phyloP scores from a whole-genome alignment of 331 rosid genomes.

The Quercus tomentella region DNA sequence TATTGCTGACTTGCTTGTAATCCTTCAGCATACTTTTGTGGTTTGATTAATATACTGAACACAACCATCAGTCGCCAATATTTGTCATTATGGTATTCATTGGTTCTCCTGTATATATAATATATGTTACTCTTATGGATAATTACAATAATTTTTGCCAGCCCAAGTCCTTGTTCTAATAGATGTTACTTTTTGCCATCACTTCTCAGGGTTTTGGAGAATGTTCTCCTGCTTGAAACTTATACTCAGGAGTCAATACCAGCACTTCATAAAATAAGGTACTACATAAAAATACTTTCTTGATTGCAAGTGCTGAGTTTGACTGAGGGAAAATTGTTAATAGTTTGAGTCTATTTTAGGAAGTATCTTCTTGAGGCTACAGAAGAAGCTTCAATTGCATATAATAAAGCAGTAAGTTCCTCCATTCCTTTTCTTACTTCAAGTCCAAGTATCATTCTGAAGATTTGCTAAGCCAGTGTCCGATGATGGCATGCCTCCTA shows the following conservation, averaged over 20 bases:
- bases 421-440: neutral
- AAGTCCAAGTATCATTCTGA: neutral
- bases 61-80: neutral
- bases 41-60: too few species aligned
- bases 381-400: constrained; percentile 77
- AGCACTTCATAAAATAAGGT: constrained; percentile 87
- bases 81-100: neutral
- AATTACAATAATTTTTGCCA: neutral
- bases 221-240: constrained; percentile 64
- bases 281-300: neutral
- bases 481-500: neutral
- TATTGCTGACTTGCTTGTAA: too few species aligned
- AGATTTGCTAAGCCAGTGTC: neutral
- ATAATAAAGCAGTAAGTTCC: constrained; percentile 79
- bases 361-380: constrained; percentile 84
- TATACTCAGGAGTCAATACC: constrained; percentile 80
- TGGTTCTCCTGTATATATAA: neutral
- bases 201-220: constrained; percentile 64
- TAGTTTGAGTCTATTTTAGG: constrained; percentile 33
- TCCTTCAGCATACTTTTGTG: too few species aligned
- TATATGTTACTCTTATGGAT: neutral
- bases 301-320: constrained; percentile 12
- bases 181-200: neutral
- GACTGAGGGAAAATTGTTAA: neutral
- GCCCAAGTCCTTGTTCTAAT: neutral